Conservation (phyloP, 164 flowering plant species). For the Nymphaea colorata region DNA sequence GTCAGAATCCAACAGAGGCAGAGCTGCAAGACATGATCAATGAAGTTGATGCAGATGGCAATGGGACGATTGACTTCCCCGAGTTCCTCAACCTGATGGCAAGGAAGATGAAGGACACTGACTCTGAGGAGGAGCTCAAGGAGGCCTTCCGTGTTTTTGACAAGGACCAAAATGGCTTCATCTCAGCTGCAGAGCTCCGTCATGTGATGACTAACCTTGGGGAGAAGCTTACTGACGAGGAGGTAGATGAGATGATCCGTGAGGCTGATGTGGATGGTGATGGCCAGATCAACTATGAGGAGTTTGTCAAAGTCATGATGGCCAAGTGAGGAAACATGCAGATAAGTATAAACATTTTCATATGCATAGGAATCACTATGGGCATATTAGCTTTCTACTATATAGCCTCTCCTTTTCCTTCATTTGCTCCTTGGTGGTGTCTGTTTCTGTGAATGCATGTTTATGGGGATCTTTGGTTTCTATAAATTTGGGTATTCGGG, state of each 20-base stretch:
- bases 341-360: too few relatives aligned
- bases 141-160: conserved; percentile 79
- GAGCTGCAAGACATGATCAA: conserved; percentile 85
- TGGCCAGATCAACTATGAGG: conserved; percentile 74
- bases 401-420: too few relatives aligned
- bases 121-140: conserved; percentile 79
- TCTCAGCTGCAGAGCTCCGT: conserved; percentile 76
- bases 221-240: conserved; percentile 74
- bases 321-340: conserved; percentile 34
- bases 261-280: conserved; percentile 84
- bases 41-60: conserved; percentile 77
- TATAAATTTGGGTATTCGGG: too few relatives aligned
- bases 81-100: conserved; percentile 84
- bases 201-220: conserved; percentile 78
- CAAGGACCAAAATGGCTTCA: conserved; percentile 83
- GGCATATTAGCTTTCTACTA: too few relatives aligned
- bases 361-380: too few relatives aligned
- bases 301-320: conserved; percentile 74
- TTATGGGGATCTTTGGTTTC: too few relatives aligned
- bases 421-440: too few relatives aligned
- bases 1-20: conserved; percentile 76
- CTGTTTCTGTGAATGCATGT: too few relatives aligned
- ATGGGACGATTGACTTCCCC: conserved; percentile 75
- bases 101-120: conserved; percentile 75
- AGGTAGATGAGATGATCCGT: conserved; percentile 73